Conservation (phyloP, 768 basidiomycete genomes). For the Trametes coccinea region DNA sequence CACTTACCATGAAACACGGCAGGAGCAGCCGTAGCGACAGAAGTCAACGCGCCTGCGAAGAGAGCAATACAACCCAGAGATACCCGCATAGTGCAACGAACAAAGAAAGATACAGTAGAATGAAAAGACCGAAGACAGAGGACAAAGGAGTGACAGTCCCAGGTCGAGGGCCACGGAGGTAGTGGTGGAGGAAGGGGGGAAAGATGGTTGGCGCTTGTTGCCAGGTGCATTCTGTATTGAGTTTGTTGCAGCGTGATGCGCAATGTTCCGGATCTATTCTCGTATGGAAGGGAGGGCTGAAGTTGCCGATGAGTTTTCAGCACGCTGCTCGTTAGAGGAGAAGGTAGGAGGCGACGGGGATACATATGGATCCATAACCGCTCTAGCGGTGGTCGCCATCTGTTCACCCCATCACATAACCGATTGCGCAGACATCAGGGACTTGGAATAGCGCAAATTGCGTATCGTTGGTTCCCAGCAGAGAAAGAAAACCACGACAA, state of each 20-base stretch:
- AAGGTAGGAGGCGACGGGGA: too few relatives aligned
- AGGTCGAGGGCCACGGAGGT: neutral
- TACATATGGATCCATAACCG: slow-evolving; percentile 11
- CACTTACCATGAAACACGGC: slow-evolving; percentile 5
- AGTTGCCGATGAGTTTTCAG: neutral
- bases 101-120: neutral
- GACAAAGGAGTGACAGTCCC: slow-evolving; percentile 19
- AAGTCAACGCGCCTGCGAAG: neutral
- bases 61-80: neutral
- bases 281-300: neutral
- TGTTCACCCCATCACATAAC: too few relatives aligned
- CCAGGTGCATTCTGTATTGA: slow-evolving; percentile 3
- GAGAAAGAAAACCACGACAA: too few relatives aligned
- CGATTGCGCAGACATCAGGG: too few relatives aligned
- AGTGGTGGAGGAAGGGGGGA: neutral
- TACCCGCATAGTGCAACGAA: slow-evolving; percentile 10
- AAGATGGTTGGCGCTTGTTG: slow-evolving; percentile 19
- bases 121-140: neutral
- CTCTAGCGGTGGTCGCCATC: neutral
- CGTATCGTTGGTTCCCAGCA: too few relatives aligned
- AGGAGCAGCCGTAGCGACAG: slow-evolving; percentile 1
- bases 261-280: neutral
- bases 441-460: too few relatives aligned
- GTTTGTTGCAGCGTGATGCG: slow-evolving; percentile 8
- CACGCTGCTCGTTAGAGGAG: too few relatives aligned